These are phyloP conservation scores for Immersiporthe knoxdaviesiana DNA, from an alignment of 2,329 filamentous ascomycete genomes.

Conservation along the genomic window DNA sequence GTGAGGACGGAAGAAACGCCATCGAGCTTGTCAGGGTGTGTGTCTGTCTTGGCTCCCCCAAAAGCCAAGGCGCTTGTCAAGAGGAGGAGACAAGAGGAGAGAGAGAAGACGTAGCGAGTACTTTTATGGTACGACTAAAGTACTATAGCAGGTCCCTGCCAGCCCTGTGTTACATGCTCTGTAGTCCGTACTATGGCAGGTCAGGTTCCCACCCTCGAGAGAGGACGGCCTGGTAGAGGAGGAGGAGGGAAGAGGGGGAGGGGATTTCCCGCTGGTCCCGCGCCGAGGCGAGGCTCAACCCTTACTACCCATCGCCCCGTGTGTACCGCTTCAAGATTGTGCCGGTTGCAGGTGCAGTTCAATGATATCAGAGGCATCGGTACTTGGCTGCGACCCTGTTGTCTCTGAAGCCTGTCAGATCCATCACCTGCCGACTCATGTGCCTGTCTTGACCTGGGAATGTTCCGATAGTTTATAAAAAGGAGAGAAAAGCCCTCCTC, in stretches of 20 bases:
- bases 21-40: neutral
- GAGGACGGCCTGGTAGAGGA: conserved; percentile 17
- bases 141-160: conserved; percentile 1
- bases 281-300: conserved; percentile 24
- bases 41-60: neutral
- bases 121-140: neutral
- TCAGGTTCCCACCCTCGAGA: neutral
- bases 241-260: too few relatives aligned
- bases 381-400: conserved; percentile 4
- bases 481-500: conserved; percentile 18
- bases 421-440: conserved; percentile 1
- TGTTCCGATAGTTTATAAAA: conserved; percentile 23
- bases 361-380: conserved; percentile 11
- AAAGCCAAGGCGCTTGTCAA: neutral
- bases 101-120: neutral
- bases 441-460: conserved; percentile 6
- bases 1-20: neutral
- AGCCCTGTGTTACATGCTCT: neutral
- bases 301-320: conserved; percentile 19
- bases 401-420: neutral
- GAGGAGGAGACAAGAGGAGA: neutral
- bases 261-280: conserved; percentile 1
- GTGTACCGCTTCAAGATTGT: conserved; percentile 7
- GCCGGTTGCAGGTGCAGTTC: conserved; percentile 10
- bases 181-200: neutral